Conservation (phyloP, 192 early-diverging fungal genomes). For the Coemansia sp. region DNA sequence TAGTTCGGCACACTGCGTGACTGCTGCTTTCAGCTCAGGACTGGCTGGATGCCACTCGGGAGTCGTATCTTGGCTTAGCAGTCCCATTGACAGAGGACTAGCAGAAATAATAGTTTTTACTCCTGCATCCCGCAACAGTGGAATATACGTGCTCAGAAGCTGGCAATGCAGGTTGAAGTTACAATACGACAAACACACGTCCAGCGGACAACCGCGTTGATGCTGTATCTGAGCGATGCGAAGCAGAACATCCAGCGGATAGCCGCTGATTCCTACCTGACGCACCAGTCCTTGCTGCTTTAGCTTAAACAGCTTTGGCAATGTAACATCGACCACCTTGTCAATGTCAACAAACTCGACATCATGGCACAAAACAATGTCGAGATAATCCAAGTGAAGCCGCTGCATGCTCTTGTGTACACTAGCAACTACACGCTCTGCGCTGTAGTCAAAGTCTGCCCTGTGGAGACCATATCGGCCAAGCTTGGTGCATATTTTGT, state of each 20-base stretch:
- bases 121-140: constrained; percentile 56
- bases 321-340: constrained; percentile 55
- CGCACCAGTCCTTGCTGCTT: constrained; percentile 60
- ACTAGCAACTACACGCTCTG: constrained; percentile 50
- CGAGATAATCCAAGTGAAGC: constrained; percentile 66
- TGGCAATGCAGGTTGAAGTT: constrained; percentile 71
- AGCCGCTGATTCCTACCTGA: constrained; percentile 70
- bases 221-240: constrained; percentile 60
- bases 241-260: constrained; percentile 64
- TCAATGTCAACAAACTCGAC: constrained; percentile 72
- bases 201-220: constrained; percentile 57
- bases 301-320: constrained; percentile 57
- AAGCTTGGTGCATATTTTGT: constrained; percentile 71
- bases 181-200: constrained; percentile 68
- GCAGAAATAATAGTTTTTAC: constrained; percentile 65
- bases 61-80: constrained; percentile 55
- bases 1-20: constrained; percentile 47
- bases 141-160: constrained; percentile 53
- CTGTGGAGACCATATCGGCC: constrained; percentile 68
- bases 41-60: constrained; percentile 75
- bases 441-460: constrained; percentile 67
- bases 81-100: constrained; percentile 71
- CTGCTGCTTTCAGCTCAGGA: constrained; percentile 50
- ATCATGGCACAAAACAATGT: constrained; percentile 72
- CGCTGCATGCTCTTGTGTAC: constrained; percentile 62